Conservation (phyloP, 257 asterid genomes). For the Jacaranda mimosifolia region DNA sequence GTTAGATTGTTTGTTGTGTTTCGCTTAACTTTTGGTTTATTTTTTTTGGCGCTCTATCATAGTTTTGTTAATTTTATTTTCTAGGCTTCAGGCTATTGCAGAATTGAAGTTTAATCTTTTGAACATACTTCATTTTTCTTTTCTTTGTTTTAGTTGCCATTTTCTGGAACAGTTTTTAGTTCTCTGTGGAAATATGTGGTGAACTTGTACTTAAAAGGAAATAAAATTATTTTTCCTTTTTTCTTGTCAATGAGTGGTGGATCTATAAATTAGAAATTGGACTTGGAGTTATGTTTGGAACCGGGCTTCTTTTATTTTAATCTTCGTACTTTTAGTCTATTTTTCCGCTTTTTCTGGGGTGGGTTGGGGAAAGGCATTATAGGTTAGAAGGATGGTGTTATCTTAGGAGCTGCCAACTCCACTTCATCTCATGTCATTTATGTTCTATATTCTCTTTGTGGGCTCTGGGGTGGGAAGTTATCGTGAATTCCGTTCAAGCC, state of each 20-base stretch:
- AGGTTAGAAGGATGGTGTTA: background rate
- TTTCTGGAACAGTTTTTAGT: background rate
- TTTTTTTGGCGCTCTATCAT: background rate
- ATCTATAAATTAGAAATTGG: background rate
- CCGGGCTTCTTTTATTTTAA: background rate
- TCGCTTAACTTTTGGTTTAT: background rate
- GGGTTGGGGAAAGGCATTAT: background rate
- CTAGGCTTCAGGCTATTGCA: conserved; percentile 6
- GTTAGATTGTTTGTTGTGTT: background rate
- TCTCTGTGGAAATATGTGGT: background rate
- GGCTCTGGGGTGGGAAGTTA: background rate
- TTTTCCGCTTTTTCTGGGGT: no score
- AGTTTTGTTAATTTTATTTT: conserved; percentile 12
- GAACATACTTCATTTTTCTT: background rate
- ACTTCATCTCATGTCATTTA: background rate
- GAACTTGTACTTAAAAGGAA: background rate
- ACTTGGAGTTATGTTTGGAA: background rate
- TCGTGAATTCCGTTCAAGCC: conserved; percentile 11
- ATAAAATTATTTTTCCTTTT: background rate
- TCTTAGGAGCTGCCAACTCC: conserved; percentile 13
- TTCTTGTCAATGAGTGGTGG: background rate
- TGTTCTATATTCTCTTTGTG: background rate
- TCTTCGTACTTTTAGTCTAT: background rate
- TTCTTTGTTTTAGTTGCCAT: background rate
- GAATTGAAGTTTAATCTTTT: background rate